Evolutionary conservation across 352 stramenopile species (phyloP), one percentile per base, ranked within the genome.

Genomic region (Globisporangium cederbergense): DNA sequence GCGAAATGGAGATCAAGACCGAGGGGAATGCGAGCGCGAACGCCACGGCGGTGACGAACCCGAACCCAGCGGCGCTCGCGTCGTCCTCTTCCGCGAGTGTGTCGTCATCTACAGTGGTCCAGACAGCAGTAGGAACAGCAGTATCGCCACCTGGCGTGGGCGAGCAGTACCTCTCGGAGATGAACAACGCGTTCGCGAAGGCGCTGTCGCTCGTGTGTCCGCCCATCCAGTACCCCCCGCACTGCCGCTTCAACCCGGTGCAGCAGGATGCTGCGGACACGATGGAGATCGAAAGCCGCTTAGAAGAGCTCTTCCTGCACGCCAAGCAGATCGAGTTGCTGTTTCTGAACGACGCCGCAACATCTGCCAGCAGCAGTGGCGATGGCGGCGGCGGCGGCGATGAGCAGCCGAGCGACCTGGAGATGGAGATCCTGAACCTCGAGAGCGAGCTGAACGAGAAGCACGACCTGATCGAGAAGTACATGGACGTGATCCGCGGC

Each of bases 381-480:
- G 38, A 25, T 3, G 66, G 68, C 2, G 25, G 13, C 4, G 47
- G 66, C 8, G 51, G 62, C 30, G 66, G 45, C 6, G 47, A 50
- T 25, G 63, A 74, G 58, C 66, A 79, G 42, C 73, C 72, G 52
- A 75, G 73, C 67, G 83, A 92, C 25, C 68, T 94, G 45, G 85
- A 91, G 71, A 68, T 80, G 38, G 85, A 94, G 74, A 87, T 94
- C 49, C 64, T 86, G 46, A 77, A 88, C 57, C 67, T 94, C 7
- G 85, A 94, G 64, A 75, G 74, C 54, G 85, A 94, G 58, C 67
- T 94, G 57, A 77, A 66, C 9, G 85, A 94, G 73, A 94, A 94
- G 70, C 91, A 90, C 73, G 85, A 94, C 45, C 62, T 94, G 53
- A 86, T 94, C 46, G 85, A 94, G 18, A 94, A 94, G 64, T 94